Evolutionary conservation across 345 rosid species (phyloP).

Genomic region (Aethionema arabicum): DNA sequence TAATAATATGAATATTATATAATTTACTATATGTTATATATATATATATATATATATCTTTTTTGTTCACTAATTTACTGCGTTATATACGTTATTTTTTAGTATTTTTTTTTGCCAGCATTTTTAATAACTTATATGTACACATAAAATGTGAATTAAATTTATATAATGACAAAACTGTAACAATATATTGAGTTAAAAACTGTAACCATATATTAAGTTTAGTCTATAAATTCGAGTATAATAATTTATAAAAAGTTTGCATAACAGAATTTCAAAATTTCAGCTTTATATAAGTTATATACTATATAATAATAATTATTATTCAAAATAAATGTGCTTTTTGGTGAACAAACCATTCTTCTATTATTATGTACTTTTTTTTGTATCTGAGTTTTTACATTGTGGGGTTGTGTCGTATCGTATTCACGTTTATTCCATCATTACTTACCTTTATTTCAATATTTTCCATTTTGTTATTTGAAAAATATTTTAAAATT

Average conservation of each 20-base stretch:
- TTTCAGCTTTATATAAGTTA: constrained; percentile 23
- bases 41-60: too few relatives aligned
- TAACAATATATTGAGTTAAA: too few relatives aligned
- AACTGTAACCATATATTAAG: too few relatives aligned
- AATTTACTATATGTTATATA: too few relatives aligned
- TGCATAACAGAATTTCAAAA: constrained; percentile 25
- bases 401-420: constrained; percentile 43
- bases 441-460: constrained; percentile 17
- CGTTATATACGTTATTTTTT: too few relatives aligned
- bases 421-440: constrained; percentile 24
- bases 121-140: too few relatives aligned
- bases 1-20: too few relatives aligned
- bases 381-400: constrained; percentile 33
- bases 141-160: too few relatives aligned
- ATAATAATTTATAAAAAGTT: background rate
- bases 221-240: too few relatives aligned
- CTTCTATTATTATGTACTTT: constrained; percentile 42
- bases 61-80: too few relatives aligned
- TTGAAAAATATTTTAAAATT: background rate
- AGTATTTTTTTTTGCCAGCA: too few relatives aligned
- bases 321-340: constrained; percentile 36
- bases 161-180: too few relatives aligned
- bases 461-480: background rate
- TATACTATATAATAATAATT: constrained; percentile 40
- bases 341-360: constrained; percentile 49